Percentiles rank a stretch among this genome's conserved stretches.
Conservation (phyloP, 306 rosid species). For the Citrullus colocynthis region DNA sequence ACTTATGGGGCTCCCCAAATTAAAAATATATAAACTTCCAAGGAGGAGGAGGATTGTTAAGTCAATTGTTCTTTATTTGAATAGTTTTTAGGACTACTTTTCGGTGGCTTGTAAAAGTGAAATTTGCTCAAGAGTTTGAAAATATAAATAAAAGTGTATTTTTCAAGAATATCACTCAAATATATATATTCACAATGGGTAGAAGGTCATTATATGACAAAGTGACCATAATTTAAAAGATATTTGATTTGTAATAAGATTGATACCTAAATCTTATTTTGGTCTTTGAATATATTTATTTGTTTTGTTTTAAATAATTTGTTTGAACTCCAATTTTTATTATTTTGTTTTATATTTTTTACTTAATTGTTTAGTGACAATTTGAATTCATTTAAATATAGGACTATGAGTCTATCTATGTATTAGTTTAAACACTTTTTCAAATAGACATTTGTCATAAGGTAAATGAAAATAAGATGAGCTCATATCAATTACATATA, state of each 20-base stretch:
- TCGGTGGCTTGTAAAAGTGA: not conserved
- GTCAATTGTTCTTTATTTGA: not conserved
- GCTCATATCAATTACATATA: too few relatives aligned
- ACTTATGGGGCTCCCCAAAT: not conserved
- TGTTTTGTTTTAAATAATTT: not conserved
- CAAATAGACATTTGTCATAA: not conserved
- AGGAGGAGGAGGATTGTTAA: not conserved
- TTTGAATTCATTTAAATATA: not conserved
- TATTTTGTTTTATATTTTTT: not conserved
- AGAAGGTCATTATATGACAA: too few relatives aligned
- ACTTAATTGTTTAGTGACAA: too few relatives aligned
- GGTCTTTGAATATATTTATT: not conserved
- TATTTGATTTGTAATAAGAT: not conserved
- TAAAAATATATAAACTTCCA: not conserved
- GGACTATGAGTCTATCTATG: not conserved
- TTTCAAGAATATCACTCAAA: too few relatives aligned
- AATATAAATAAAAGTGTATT: too few relatives aligned
- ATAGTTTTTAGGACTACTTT: not conserved
- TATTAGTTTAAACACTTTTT: too few relatives aligned
- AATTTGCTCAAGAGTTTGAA: too few relatives aligned
- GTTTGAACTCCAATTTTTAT: not conserved
- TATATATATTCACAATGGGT: too few relatives aligned
- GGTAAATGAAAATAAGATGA: not conserved
- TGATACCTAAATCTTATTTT: not conserved
- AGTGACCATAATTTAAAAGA: too few relatives aligned